Base-by-base conservation (phyloP, 2,329 filamentous ascomycete species). In the Fusarium beomiforme region DNA sequence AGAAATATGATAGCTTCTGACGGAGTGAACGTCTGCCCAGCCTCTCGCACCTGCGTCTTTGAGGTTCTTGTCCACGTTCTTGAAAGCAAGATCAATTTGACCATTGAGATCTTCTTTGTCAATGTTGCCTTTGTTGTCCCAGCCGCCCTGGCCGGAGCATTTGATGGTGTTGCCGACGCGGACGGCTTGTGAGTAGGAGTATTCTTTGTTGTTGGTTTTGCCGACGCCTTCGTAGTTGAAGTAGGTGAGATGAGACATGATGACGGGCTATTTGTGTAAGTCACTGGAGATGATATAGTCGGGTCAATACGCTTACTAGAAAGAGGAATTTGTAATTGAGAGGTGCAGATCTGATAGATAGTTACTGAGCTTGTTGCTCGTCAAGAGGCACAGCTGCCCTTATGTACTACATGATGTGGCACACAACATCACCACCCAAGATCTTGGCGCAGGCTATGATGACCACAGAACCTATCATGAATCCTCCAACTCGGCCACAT, bases 11-110 rank as follows among this genome's bases (percentile, higher is more conserved):
- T 86, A 88, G 3, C 82, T 83, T 21, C 81, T 82, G 24, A 88
- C 79, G 0, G 80, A 79, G 75, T 78, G 87, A 0, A 90, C 88
- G 63, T 90, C 86, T n/a, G 76, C 75, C 85, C 85, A 88, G 5
- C 87, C 87, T 62, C 86, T 84, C 1, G 86, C 87, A 2, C 89
- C 89, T 0, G 87, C 87, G 19, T 84, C 72, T 43, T 81, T 83
- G 8, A 91, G 77, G 31, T 76, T 79, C 8, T 81, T 74, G 2
- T 91, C 87, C 13, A 90, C 85, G 60, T 90, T 91, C 6, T 75
- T 77, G 71, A 91, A 91, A 1, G 88, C 86, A 57, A 84, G 81
- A 53, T 85, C 84, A 49, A 88, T 85, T 56, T 88, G 80, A 0
- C 78, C 80, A 49, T 82, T 81, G 42, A 85, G 78, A 14, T 85